Base-by-base conservation (phyloP, 352 stramenopile species). In the Blastocystis sp. region DNA sequence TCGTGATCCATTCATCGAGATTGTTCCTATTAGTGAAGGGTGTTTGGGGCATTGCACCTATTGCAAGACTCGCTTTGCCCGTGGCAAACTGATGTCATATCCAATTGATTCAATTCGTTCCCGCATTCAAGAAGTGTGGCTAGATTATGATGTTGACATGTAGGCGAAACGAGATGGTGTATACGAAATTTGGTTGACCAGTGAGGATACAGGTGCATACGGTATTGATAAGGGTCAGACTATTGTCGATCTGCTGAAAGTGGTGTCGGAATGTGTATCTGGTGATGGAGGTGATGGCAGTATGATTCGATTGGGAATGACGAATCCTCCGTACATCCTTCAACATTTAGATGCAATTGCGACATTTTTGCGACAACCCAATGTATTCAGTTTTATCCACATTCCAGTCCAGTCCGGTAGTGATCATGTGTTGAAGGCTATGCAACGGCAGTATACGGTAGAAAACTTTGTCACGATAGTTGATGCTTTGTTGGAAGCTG, bases 221-320 rank as follows among this genome's bases (percentile, higher is more conserved):
- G 93, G 93, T 4, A 92, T 94, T 67, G 93, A 97, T 86, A n/a
- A 7, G 0, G n/a, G 35, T 21, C 65, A 39, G 11, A 54, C n/a
- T 19, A 77, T 77, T 49, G 32, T 32, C 12, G 24, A 77, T 32
- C 65, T 77, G 5, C 37, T 77, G 5, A 52, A 77, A 29, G 2
- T 32, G 3, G 43, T 77, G 11, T 49, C 65, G 5, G 21, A 42
- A 29, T 21, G 51, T 24, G 56, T 77, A 21, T n/a, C n/a, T 51
- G 37, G 21, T 24, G 37, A 77, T 21, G 37, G 32, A 1, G 65
- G 37, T 4, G 6, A 56, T 21, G 43, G 81, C 93, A 90, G 93
- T n/a, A 96, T 96, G 93, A 89, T 96, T 2, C 91, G 93, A 46
- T 90, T 96, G 19, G 93, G 93, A 27, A 97, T 97, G 93, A 97